These are phyloP conservation scores for Blastobotrys peoriensis DNA, from an alignment of 805 yeast genomes.

Conservation along the genomic window DNA sequence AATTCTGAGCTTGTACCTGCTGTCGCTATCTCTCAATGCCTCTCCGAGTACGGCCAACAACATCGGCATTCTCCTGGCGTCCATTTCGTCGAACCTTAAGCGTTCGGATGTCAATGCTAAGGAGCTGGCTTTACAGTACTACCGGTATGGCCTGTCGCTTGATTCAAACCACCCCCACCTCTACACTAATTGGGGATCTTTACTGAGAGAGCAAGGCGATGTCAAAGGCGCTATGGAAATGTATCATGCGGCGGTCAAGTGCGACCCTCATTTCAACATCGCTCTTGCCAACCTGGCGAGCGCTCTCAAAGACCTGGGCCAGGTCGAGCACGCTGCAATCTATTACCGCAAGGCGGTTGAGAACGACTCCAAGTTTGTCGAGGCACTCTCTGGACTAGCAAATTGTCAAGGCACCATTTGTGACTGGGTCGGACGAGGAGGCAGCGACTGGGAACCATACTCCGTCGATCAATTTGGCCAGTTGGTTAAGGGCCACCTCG, in stretches of 20 bases:
- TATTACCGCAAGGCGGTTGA: conserved; percentile 27
- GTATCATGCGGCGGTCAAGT: conserved; percentile 28
- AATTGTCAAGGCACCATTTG: conserved; percentile 27
- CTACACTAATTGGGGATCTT: conserved; percentile 30
- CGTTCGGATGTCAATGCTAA: conserved; percentile 1
- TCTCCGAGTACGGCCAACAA: conserved; percentile 31
- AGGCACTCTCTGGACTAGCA: conserved; percentile 29
- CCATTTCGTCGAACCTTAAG: conserved; percentile 5
- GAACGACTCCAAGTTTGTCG: conserved; percentile 27
- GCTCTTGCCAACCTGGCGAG: conserved; percentile 31
- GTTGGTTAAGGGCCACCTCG: conserved; percentile 14
- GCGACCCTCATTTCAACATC: conserved; percentile 27
- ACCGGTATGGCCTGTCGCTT: conserved; percentile 26
- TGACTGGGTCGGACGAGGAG: conserved; percentile 30
- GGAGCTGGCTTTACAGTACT: conserved; percentile 26
- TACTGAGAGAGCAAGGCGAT: conserved; percentile 28
- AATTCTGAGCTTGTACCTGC: conserved; percentile 25
- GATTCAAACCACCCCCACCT: conserved; percentile 31
- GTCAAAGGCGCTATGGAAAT: conserved; percentile 25
- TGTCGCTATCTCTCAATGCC: conserved; percentile 27
- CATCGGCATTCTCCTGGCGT: conserved; percentile 28
- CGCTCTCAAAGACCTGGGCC: conserved; percentile 28
- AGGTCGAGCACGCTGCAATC: conserved; percentile 25
- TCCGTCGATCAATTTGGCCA: conserved; percentile 25
- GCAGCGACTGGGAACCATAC: conserved; percentile 21